Percentiles rank a stretch among this genome's conserved stretches.
Evolutionary conservation across 306 rosid genomes (phyloP).

Genomic region (Clitoria ternatea): DNA sequence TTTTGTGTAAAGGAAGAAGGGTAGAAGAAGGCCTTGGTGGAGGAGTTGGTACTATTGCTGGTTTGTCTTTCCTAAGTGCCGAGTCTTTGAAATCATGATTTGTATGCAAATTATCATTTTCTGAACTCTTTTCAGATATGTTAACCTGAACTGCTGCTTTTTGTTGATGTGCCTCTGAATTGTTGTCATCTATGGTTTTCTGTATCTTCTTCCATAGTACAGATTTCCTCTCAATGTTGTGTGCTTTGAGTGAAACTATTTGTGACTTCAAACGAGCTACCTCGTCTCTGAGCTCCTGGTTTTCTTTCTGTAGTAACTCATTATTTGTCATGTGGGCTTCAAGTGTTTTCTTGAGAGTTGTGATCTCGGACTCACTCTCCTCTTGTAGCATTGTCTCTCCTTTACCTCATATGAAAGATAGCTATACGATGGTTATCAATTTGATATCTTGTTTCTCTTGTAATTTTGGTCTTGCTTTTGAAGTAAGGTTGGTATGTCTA

Average conservation of each 20-base stretch:
- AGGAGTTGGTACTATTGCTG: constrained; percentile 38
- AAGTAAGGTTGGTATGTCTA: constrained; percentile 49
- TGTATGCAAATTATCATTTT: constrained; percentile 26
- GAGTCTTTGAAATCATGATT: constrained; percentile 40
- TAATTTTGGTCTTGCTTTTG: constrained; percentile 44
- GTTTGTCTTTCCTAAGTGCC: constrained; percentile 35
- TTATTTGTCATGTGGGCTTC: constrained; percentile 48
- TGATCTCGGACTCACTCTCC: constrained; percentile 50
- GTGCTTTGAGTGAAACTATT: constrained; percentile 59
- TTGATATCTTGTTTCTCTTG: constrained; percentile 27
- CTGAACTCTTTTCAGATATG: constrained; percentile 32
- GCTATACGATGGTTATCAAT: constrained; percentile 9
- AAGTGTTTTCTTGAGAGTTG: constrained; percentile 46
- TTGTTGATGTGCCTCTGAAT: constrained; percentile 37
- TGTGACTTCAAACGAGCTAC: constrained; percentile 58
- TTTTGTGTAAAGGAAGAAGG: constrained; percentile 29
- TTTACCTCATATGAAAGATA: constrained; percentile 25
- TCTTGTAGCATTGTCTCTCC: constrained; percentile 39
- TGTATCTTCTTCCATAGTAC: constrained; percentile 89
- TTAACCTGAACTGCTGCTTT: constrained; percentile 33
- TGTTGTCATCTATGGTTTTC: constrained; percentile 49
- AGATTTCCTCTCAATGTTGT: constrained; percentile 67
- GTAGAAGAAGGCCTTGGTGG: constrained; percentile 48
- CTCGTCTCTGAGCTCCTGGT: constrained; percentile 68
- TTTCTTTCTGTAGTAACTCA: constrained; percentile 62